A percentile compares a stretch with the other conserved stretches of the same genome.
These are phyloP conservation scores for Ochetophila trinervis DNA, from an alignment of 306 rosid genomes.

Conservation along the genomic window DNA sequence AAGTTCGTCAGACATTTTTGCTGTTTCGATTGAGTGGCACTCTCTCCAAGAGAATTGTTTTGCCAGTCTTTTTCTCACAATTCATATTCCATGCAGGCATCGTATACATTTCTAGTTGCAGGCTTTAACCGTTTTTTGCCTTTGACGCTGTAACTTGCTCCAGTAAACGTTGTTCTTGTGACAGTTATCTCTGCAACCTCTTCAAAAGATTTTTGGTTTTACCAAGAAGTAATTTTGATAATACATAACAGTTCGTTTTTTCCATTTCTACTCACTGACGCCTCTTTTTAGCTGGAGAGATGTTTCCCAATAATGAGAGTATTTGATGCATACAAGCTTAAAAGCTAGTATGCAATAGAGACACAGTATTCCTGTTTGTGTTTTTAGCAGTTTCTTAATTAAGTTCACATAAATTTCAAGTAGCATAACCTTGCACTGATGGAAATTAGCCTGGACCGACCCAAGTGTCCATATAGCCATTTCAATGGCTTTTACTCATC, in stretches of 20 bases:
- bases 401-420: too few species aligned
- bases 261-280: too few species aligned
- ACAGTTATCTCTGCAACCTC: not conserved
- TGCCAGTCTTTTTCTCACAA: conserved; percentile 9
- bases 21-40: conserved; percentile 14
- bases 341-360: too few species aligned
- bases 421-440: too few species aligned
- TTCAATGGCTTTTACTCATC: not conserved
- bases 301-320: too few species aligned
- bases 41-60: conserved; percentile 19
- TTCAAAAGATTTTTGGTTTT: not conserved
- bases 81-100: conserved; percentile 4
- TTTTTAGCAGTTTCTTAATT: too few species aligned
- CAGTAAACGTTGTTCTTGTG: not conserved
- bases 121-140: conserved; percentile 4
- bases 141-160: conserved; percentile 2
- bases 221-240: not conserved
- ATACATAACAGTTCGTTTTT: not conserved
- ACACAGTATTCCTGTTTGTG: too few species aligned
- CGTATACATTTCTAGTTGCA: conserved; percentile 14
- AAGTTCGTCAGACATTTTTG: conserved; percentile 24
- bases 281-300: too few species aligned
- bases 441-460: too few species aligned
- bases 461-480: not conserved
- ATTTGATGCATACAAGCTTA: too few species aligned